These are phyloP conservation scores for Trametes cubensis DNA, from an alignment of 768 basidiomycete genomes.

Conservation along the genomic window DNA sequence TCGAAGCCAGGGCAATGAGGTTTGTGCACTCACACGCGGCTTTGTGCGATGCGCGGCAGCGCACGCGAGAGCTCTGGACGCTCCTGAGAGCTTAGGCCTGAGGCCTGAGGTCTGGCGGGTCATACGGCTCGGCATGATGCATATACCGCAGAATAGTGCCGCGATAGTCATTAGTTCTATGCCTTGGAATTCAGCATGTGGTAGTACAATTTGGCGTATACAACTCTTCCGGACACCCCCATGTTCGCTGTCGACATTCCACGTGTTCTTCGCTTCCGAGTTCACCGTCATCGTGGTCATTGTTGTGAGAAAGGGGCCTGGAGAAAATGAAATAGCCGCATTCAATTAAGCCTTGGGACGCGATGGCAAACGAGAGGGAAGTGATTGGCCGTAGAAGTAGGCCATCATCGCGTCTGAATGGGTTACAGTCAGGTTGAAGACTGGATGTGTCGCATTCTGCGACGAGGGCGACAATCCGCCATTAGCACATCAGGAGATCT, in stretches of 20 bases:
- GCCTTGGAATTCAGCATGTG: not conserved
- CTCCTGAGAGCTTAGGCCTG: not conserved
- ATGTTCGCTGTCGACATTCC: not conserved
- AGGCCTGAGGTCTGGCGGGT: too few species aligned
- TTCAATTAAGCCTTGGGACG: not conserved
- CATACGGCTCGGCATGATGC: not conserved
- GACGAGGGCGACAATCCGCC: not conserved
- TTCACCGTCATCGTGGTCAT: not conserved
- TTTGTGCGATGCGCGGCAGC: not conserved
- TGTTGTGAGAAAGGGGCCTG: not conserved
- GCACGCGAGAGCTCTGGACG: not conserved
- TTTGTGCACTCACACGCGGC: not conserved
- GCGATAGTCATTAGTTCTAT: too few species aligned
- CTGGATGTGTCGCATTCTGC: conserved; percentile 81
- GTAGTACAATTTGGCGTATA: not conserved
- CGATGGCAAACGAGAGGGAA: conserved; percentile 40
- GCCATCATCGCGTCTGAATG: conserved; percentile 68
- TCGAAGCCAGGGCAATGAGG: not conserved
- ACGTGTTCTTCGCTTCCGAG: not conserved
- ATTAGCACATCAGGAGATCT: not conserved
- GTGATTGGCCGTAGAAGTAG: conserved; percentile 68
- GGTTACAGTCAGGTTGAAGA: conserved; percentile 75
- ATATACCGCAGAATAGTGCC: too few species aligned
- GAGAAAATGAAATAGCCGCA: not conserved
- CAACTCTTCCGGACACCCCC: not conserved